These are phyloP conservation scores for Cutaneotrichosporon spelunceum DNA, from an alignment of 1,284 basidiomycete genomes.

Conservation along the genomic window DNA sequence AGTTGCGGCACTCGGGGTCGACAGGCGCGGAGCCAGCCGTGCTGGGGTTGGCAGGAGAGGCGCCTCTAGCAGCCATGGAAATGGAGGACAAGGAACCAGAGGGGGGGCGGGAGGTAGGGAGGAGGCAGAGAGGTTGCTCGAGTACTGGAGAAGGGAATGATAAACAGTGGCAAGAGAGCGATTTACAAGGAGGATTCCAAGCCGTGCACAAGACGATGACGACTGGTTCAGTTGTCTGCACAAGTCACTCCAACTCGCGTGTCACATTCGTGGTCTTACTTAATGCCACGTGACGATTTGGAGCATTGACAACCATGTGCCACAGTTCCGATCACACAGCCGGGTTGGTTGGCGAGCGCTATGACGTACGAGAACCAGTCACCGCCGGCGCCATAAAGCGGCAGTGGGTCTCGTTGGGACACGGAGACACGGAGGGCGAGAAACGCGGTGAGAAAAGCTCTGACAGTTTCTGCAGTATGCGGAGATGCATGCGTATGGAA, in stretches of 20 bases:
- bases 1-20: slow-evolving; percentile 16
- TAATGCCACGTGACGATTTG: background rate
- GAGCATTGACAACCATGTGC: background rate
- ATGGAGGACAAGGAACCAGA: background rate
- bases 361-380: background rate
- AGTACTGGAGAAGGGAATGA: background rate
- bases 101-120: background rate
- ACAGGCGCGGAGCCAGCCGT: background rate
- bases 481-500: background rate
- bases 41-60: background rate
- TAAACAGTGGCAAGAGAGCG: background rate
- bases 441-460: too few relatives aligned
- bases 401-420: background rate
- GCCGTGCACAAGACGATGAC: background rate
- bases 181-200: background rate
- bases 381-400: slow-evolving; percentile 5
- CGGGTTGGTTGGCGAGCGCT: background rate
- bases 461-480: too few relatives aligned
- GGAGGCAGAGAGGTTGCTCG: background rate
- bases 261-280: background rate
- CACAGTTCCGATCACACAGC: background rate
- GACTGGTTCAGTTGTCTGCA: too few relatives aligned
- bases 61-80: slow-evolving; percentile 8
- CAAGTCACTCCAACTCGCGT: background rate
- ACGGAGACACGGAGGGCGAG: background rate